These are phyloP conservation scores for Hirsutella rhossiliensis DNA, from an alignment of 2,329 filamentous ascomycete genomes.

Conservation along the genomic window DNA sequence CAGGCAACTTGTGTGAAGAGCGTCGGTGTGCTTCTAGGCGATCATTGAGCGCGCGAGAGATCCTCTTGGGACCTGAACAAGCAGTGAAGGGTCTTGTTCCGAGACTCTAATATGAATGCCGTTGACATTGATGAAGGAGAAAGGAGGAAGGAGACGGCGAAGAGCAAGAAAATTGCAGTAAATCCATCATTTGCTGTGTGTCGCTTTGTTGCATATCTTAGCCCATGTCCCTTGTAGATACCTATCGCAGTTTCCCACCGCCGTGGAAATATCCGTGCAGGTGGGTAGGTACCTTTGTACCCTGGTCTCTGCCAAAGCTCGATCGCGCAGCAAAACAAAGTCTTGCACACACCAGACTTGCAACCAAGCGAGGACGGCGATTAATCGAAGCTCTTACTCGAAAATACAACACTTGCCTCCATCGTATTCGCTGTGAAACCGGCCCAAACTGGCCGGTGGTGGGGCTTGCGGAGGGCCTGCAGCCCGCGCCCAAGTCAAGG, in stretches of 20 bases:
- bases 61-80: constrained; percentile 76
- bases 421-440: no score
- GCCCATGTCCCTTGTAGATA: background rate
- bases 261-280: background rate
- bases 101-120: constrained; percentile 99
- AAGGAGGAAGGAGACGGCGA: constrained; percentile 9
- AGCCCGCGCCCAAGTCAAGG: background rate
- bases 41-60: constrained; percentile 96
- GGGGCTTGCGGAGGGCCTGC: background rate
- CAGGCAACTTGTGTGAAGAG: constrained; percentile 62
- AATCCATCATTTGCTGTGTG: background rate
- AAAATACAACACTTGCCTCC: no score
- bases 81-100: constrained; percentile 79
- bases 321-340: constrained; percentile 9
- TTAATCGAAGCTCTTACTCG: no score
- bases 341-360: background rate
- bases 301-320: constrained; percentile 2
- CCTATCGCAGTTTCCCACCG: background rate
- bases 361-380: background rate
- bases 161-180: constrained; percentile 11
- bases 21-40: constrained; percentile 71
- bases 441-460: background rate
- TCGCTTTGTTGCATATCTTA: constrained; percentile 15
- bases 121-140: constrained; percentile 56
- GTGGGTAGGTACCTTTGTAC: no score